phyloP scores from a whole-genome alignment of 2,329 filamentous ascomycete genomes.

The Stachybotrys echinatus region DNA sequence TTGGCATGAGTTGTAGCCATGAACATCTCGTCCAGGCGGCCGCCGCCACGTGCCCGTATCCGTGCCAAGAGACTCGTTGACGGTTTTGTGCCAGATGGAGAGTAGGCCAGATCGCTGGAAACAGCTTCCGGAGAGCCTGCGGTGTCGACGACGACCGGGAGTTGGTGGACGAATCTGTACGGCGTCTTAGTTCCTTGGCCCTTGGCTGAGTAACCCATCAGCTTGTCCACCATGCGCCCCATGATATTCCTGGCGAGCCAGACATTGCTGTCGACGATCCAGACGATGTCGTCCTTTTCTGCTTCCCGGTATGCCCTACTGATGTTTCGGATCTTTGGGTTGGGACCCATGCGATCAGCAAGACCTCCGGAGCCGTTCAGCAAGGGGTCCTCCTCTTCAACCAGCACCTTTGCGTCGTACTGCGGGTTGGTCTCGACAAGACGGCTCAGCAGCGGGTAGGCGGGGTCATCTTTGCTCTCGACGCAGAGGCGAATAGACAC shows the following conservation, averaged over 20 bases:
- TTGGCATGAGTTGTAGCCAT: conserved; percentile 92
- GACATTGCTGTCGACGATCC: conserved; percentile 95
- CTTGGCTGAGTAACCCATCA: conserved; percentile 60
- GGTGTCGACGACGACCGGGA: conserved; percentile 83
- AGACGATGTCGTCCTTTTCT: conserved; percentile 72
- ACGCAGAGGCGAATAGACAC: conserved; percentile 81
- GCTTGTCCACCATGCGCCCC: conserved; percentile 82
- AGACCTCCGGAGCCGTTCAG: conserved; percentile 50
- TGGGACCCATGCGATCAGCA: conserved; percentile 69
- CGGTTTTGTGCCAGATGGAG: background rate
- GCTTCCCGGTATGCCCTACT: conserved; percentile 89
- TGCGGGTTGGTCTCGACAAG: conserved; percentile 68
- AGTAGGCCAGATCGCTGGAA: background rate
- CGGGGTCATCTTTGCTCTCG: conserved; percentile 67
- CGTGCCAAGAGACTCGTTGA: conserved; percentile 14
- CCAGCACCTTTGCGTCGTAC: conserved; percentile 65
- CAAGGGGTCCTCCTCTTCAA: conserved; percentile 77
- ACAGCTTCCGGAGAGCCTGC: background rate
- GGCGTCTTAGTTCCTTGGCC: conserved; percentile 43
- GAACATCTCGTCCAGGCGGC: conserved; percentile 88
- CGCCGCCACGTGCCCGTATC: conserved; percentile 53
- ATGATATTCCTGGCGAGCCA: conserved; percentile 79
- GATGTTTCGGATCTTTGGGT: conserved; percentile 98
- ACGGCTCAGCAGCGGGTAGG: conserved; percentile 66
- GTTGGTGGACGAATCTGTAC: conserved; percentile 92